Base-by-base conservation (phyloP, 1,139 yeast genomes). In the Hemisphaericaspora lyxosophila region DNA sequence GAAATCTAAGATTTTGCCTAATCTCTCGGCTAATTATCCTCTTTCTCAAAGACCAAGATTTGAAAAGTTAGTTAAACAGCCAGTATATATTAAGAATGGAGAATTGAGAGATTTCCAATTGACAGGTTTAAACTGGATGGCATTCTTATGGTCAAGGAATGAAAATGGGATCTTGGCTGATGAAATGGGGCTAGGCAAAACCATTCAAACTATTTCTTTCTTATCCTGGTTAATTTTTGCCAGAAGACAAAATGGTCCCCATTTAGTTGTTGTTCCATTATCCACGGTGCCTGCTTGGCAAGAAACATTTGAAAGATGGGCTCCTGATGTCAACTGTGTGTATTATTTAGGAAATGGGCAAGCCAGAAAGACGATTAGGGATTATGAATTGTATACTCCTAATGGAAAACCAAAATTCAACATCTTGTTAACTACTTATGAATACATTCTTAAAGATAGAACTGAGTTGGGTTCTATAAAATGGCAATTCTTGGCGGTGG, bases 41-140 rank as follows among this genome's bases (percentile, higher is more conserved):
- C 59, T 68, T 7, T 60, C 71, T 16, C 79, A 78, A 47, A 76
- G 99, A 48, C 98, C 99, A 4, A 72, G 82, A 41, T 94, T 92
- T 60, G 96, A 88, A 59, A 92, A 92, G 59, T 71, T 94, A 40
- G 78, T 78, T 20, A 76, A 75, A 40, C 99, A 94, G 64, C 99
- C 99, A 0, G 73, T 82, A 11, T 94, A 84, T 55, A 85, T 94
- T 49, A 89, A 89, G 57, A 85, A 85, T 54, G 97, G 97, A 34
- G 95, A 85, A 60, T 73, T 92, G 47, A 79, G 98, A 59, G 98
- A 94, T 67, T 92, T 94, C 75, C 99, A 94, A 66, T 74, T 94
- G 56, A 92, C 98, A 0, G 99, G 99, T 44, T 75, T 94, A 46
- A 94, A 94, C 62, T 94, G 98, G 99, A 94, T 94, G 98, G 98